Base-by-base conservation (phyloP, 176 grass and related monocot genomes). In the Triticum urartu region DNA sequence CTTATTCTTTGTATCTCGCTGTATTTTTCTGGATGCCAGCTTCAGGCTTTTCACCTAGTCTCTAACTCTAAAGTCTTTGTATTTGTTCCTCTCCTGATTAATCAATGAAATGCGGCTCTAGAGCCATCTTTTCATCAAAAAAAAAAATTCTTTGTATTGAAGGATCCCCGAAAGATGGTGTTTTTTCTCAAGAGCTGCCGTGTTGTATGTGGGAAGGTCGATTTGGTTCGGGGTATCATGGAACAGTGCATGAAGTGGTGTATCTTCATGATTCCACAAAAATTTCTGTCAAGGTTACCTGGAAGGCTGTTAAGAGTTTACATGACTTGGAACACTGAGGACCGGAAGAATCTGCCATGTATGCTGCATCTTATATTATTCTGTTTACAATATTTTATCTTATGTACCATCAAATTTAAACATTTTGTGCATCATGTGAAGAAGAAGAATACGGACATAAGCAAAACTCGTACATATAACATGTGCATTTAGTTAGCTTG, bases 221-320 rank as follows among this genome's bases (percentile, higher is more conserved):
- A 25, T 88, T 83, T 60, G 17, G 13, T 83, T 25, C 80, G 10
- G 1, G 35, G 6, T 88, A 20, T 20, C 86, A 83, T 76, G 63
- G 72, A 47, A 83, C 48, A 20, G 72, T 14, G 7, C 12, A 45
- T 69, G 34, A 78, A 88, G 48, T 35, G 25, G 80, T 78, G 48
- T 11, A 61, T 3, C 25, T 88, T 43, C 11, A 7, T 45, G 62
- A 33, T 34, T 82, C 67, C 3, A 5, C 43, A 0, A 68, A 3
- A 42, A 58, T 67, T 87, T 82, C 79, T 8, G 61, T 87, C 22
- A 88, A 82, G 9, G 62, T 82, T 25, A 77, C 61, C 3, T 82
- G 79, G 79, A 82, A 42, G 64, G 70, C 20, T 5, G 33, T 86
- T 20, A 1, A 70, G 35, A 54, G 48, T 26, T 18, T 3, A 32